A percentile compares a stretch with the other conserved stretches of the same genome.
Evolutionary conservation across 768 basidiomycete genomes (phyloP).

Genomic region (Rhodosporidiobolus odoratus): DNA sequence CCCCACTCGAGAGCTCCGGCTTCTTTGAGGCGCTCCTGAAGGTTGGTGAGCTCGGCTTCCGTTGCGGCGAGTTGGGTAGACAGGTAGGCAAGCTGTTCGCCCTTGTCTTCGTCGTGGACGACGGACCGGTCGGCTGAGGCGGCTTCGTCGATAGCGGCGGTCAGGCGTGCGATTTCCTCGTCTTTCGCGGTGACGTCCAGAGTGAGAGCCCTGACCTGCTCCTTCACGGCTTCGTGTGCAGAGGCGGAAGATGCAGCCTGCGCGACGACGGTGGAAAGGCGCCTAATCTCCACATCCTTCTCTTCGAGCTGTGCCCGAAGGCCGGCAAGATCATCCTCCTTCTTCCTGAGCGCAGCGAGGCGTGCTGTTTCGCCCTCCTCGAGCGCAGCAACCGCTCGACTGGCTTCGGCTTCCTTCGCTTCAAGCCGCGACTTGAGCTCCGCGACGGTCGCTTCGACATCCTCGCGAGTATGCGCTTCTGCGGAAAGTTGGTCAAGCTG

Average conservation of each 20-base stretch:
- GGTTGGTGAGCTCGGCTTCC: background rate
- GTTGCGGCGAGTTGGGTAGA: background rate
- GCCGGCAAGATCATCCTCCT: no score
- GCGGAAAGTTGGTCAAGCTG: no score
- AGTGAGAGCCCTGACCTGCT: background rate
- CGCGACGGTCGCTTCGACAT: no score
- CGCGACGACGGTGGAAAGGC: no score
- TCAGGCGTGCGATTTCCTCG: background rate
- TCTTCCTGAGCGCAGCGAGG: no score
- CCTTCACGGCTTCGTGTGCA: background rate
- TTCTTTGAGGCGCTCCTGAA: background rate
- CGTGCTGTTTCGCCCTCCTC: no score
- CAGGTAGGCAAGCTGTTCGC: background rate
- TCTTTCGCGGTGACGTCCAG: background rate
- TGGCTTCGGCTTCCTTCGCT: no score
- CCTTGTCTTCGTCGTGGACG: background rate
- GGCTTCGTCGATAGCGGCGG: background rate
- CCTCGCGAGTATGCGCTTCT: no score
- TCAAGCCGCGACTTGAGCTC: no score
- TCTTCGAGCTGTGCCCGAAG: no score
- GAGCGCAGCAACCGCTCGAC: no score
- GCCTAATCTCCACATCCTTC: no score
- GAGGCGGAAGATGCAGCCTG: background rate
- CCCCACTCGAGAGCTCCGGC: conserved; percentile 1
- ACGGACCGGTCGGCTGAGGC: background rate